These are phyloP conservation scores for Cystoisospora suis DNA, from an alignment of 169 alveolate genomes.

Conservation along the genomic window DNA sequence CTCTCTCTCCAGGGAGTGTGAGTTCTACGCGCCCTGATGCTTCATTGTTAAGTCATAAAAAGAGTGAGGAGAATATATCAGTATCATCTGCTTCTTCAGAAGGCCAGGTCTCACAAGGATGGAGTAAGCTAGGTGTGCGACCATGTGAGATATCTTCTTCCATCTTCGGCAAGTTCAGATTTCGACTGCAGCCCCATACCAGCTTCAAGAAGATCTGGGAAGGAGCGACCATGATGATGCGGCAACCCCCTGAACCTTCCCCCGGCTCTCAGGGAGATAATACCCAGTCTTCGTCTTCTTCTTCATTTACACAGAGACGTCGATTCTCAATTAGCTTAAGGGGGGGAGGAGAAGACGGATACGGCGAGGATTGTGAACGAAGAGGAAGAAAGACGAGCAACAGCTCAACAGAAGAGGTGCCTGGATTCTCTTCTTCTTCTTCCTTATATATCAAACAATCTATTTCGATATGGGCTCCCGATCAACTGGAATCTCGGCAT, in stretches of 20 bases:
- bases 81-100: neutral
- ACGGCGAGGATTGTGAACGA: no score
- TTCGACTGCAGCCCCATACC: conserved; percentile 55
- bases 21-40: no score
- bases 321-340: no score
- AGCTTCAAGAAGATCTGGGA: conserved; percentile 43
- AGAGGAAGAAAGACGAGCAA: no score
- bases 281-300: no score
- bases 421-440: no score
- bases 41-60: no score
- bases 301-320: neutral
- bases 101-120: neutral
- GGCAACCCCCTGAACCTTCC: no score
- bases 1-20: no score
- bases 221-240: conserved; percentile 4
- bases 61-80: neutral
- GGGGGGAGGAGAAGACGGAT: no score
- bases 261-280: no score
- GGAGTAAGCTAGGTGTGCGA: neutral
- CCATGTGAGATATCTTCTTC: neutral
- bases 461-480: conserved; percentile 49
- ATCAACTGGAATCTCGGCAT: conserved; percentile 41
- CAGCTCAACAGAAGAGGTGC: conserved; percentile 27
- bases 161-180: conserved; percentile 17
- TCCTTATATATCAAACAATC: no score